Base-by-base conservation (phyloP, 768 basidiomycete species). In the Saitozyma sp. region DNA sequence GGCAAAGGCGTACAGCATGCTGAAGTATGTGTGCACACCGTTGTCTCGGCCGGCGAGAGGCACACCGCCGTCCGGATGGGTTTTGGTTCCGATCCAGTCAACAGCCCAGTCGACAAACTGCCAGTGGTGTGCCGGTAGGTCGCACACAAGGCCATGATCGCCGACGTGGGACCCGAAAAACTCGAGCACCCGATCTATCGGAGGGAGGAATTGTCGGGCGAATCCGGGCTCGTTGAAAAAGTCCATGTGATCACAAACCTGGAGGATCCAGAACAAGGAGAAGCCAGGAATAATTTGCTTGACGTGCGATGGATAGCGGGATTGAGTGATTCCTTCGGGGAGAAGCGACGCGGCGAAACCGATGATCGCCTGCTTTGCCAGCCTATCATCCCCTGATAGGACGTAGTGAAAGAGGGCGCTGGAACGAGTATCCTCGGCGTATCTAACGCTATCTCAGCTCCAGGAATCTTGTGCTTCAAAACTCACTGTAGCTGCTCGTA, bases 221-320 rank as follows among this genome's bases (percentile, higher is more conserved):
- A 62, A 71, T 2, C 45, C 16, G n/a, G 51, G 43, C 46, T 71
- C 69, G 20, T 57, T 58, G 49, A 67, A 67, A 51, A 60, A 71
- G 1, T 65, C 54, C 20, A 59, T 50, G 53, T 71, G 66, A 45
- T 71, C 69, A 62, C 63, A 62, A 45, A 71, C 54, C 17, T 63
- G 61, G 9, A 71, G 19, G 37, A 63, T 52, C 66, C 66, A 71
- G 53, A 61, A 71, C n/a, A 71, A 62, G 19, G 66, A 64, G 58
- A 71, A 71, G 9, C 63, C 69, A 51, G 69, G 56, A 48, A 71
- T 71, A 59, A 71, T 62, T 48, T 71, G 69, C 17, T 58, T 54
- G 17, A 64, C 64, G 19, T 67, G 66, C 3, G 66, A 64, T 2
- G 69, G 69, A 52, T 64, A 71, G 39, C 69, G 61, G 20, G 69